Evolutionary conservation across 2,329 filamentous ascomycete species (phyloP).

Genomic region (Aspergillus unguis): DNA sequence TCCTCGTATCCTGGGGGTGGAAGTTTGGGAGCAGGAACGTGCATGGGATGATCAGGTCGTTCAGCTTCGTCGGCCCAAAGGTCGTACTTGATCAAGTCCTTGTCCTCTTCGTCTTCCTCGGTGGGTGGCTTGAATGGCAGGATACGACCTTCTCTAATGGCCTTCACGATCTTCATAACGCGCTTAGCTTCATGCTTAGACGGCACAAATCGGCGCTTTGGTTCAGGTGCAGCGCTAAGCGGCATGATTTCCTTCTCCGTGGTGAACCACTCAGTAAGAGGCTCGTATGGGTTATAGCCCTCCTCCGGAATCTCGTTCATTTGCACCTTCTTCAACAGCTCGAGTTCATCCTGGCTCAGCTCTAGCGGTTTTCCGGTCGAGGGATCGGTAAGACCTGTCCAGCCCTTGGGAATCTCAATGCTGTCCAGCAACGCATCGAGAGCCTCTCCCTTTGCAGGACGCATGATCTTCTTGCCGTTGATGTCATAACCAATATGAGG

Average conservation of each 20-base stretch:
- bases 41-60: constrained; percentile 81
- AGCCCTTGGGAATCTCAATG: constrained; percentile 94
- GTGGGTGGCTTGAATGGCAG: constrained; percentile 78
- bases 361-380: constrained; percentile 89
- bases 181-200: constrained; percentile 96
- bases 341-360: constrained; percentile 80
- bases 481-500: constrained; percentile 99
- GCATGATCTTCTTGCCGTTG: constrained; percentile 96
- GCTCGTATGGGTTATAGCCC: constrained; percentile 89
- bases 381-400: constrained; percentile 93
- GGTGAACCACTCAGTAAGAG: constrained; percentile 92
- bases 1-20: constrained; percentile 91
- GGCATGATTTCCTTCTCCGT: constrained; percentile 91
- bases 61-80: constrained; percentile 92
- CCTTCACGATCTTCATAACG: constrained; percentile 94
- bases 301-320: constrained; percentile 84
- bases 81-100: constrained; percentile 74
- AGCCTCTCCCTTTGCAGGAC: constrained; percentile 88
- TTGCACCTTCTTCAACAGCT: constrained; percentile 82
- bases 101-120: constrained; percentile 69
- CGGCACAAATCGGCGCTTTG: constrained; percentile 90
- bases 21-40: constrained; percentile 89
- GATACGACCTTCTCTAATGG: constrained; percentile 91
- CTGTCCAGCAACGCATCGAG: constrained; percentile 91
- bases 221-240: constrained; percentile 87